Evolutionary conservation across 331 rosid species (phyloP).

Genomic region (Arachis monticola): DNA sequence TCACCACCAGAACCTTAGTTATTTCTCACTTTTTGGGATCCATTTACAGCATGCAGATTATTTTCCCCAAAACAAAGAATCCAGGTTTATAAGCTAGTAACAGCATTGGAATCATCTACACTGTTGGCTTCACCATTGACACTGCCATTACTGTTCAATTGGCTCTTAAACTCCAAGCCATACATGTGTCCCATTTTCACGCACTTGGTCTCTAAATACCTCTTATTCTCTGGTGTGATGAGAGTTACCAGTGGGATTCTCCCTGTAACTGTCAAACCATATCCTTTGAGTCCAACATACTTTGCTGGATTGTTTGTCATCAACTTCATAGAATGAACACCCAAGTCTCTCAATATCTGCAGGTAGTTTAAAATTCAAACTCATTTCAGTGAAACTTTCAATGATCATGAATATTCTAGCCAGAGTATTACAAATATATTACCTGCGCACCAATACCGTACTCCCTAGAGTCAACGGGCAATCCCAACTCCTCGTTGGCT

Average conservation of each 20-base stretch:
- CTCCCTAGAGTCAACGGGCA: slow-evolving; percentile 93
- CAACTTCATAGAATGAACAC: slow-evolving; percentile 77
- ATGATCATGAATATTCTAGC: neutral
- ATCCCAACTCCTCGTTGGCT: slow-evolving; percentile 91
- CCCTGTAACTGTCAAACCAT: slow-evolving; percentile 70
- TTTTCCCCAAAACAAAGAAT: neutral
- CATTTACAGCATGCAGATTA: slow-evolving; percentile 3
- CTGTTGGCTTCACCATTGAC: slow-evolving; percentile 45
- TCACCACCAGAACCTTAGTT: slow-evolving; percentile 1
- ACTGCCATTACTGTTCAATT: slow-evolving; percentile 36
- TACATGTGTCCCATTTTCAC: slow-evolving; percentile 73
- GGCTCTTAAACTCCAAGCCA: slow-evolving; percentile 49
- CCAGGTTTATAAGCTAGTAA: slow-evolving; percentile 38
- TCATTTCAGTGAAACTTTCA: slow-evolving; percentile 12
- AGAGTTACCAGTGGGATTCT: slow-evolving; percentile 71
- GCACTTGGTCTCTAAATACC: slow-evolving; percentile 72
- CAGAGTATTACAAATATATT: slow-evolving; percentile 6
- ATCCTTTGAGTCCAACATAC: slow-evolving; percentile 79
- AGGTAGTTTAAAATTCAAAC: slow-evolving; percentile 22
- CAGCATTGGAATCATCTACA: slow-evolving; percentile 44
- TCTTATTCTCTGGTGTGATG: slow-evolving; percentile 72
- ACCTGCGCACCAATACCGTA: slow-evolving; percentile 98
- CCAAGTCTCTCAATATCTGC: slow-evolving; percentile 75
- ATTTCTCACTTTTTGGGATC: slow-evolving; percentile 27
- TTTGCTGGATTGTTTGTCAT: slow-evolving; percentile 88